A percentile compares a stretch with the other conserved stretches of the same genome.
These are phyloP conservation scores for Auriscalpium orientale DNA, from an alignment of 768 basidiomycete species.

Conservation along the genomic window DNA sequence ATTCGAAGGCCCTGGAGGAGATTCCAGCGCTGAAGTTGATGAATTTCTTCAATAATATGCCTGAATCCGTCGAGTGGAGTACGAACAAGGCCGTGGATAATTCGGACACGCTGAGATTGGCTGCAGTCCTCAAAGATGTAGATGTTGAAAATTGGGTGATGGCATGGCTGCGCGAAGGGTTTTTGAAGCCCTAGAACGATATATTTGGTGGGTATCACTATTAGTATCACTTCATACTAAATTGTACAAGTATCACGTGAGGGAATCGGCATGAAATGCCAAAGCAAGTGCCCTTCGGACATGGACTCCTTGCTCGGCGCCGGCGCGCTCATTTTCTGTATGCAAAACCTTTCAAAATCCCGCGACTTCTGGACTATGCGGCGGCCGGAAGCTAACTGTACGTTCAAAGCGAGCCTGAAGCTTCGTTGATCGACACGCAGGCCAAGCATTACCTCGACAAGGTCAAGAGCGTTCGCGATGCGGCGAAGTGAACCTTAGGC, in stretches of 20 bases:
- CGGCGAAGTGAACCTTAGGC: background rate
- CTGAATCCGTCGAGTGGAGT: background rate
- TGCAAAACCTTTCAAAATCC: too few species aligned
- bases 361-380: background rate
- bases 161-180: background rate
- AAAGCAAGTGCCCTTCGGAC: too few species aligned
- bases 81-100: background rate
- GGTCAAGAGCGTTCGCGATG: constrained; percentile 16
- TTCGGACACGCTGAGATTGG: background rate
- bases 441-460: constrained; percentile 80
- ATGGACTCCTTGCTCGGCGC: too few species aligned
- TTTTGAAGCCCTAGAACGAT: background rate
- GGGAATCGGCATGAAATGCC: too few species aligned
- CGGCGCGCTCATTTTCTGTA: too few species aligned
- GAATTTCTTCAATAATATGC: background rate
- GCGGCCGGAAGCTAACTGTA: constrained; percentile 54
- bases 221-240: too few species aligned
- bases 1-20: background rate
- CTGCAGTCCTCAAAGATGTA: background rate
- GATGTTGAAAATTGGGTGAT: background rate
- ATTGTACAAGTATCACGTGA: too few species aligned
- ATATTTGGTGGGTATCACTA: too few species aligned
- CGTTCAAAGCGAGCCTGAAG: constrained; percentile 52
- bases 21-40: background rate
- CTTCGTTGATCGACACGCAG: constrained; percentile 70